A percentile compares a stretch with the other conserved stretches of the same genome.
Evolutionary conservation across 192 early-diverging fungal species (phyloP).

Genomic region (Umbelopsis isabellina): DNA sequence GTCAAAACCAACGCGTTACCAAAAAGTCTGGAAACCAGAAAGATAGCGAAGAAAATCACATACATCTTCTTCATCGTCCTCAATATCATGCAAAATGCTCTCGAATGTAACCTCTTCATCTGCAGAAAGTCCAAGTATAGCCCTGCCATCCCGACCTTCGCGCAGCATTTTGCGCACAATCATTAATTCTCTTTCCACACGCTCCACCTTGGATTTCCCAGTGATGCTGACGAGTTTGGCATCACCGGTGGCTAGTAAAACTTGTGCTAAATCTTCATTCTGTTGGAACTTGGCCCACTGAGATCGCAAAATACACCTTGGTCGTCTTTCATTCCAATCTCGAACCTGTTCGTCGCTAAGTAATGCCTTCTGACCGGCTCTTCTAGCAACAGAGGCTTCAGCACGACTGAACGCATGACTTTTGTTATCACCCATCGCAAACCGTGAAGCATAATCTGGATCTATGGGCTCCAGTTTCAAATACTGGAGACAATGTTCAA

Average conservation of each 20-base stretch:
- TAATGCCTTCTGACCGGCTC: neutral
- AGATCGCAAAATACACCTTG: conserved; percentile 15
- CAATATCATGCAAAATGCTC: conserved; percentile 13
- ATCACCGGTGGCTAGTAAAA: conserved; percentile 28
- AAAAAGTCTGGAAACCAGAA: neutral
- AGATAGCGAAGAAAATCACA: neutral
- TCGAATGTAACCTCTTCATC: conserved; percentile 13
- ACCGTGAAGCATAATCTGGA: conserved; percentile 10
- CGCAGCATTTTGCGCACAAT: conserved; percentile 24
- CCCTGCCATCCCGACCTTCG: conserved; percentile 19
- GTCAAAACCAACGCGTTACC: neutral
- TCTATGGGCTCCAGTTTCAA: conserved; percentile 17
- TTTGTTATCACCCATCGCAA: conserved; percentile 23
- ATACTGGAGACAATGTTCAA: conserved; percentile 29
- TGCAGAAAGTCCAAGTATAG: conserved; percentile 12
- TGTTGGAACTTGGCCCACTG: conserved; percentile 32
- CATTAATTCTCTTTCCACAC: conserved; percentile 27
- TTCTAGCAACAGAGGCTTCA: conserved; percentile 13
- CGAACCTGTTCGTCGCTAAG: conserved; percentile 14
- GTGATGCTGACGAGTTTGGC: conserved; percentile 27
- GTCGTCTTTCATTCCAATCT: conserved; percentile 15
- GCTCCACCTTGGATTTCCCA: conserved; percentile 5
- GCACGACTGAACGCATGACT: conserved; percentile 20
- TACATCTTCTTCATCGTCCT: conserved; percentile 17
- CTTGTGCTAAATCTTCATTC: conserved; percentile 30